Conservation (phyloP, 768 basidiomycete genomes). For the Lanmaoa rubissima region DNA sequence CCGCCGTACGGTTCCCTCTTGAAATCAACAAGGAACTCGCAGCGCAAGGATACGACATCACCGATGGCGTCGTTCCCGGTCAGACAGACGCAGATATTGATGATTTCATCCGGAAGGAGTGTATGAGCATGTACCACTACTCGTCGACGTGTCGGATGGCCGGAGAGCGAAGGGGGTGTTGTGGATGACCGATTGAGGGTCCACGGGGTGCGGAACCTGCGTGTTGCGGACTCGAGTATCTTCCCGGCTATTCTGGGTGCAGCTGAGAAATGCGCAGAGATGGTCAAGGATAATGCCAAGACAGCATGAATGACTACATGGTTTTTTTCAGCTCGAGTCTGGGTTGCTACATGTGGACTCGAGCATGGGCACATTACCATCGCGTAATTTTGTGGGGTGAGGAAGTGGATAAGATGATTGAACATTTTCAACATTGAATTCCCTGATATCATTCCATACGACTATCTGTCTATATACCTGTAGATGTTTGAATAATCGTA, state of each 20-base stretch:
- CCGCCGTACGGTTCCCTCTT: neutral
- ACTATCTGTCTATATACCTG: no score
- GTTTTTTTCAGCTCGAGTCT: neutral
- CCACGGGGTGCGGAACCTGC: slow-evolving; percentile 43
- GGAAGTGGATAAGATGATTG: neutral
- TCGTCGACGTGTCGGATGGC: slow-evolving; percentile 34
- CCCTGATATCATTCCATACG: no score
- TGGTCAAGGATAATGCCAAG: slow-evolving; percentile 14
- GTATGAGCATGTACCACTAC: neutral
- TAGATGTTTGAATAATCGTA: no score
- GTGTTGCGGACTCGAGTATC: slow-evolving; percentile 36
- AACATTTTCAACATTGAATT: no score
- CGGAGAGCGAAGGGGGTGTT: slow-evolving; percentile 28
- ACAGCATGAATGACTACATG: neutral
- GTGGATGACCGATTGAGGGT: slow-evolving; percentile 40
- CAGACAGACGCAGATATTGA: neutral
- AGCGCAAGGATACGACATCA: neutral
- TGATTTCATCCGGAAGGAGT: neutral
- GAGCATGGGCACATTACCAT: no score
- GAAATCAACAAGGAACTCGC: neutral
- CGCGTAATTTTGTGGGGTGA: no score
- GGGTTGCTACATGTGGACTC: neutral
- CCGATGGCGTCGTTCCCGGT: neutral
- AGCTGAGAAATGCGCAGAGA: slow-evolving; percentile 39
- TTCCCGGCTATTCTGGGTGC: slow-evolving; percentile 32